These are phyloP conservation scores for Globisporangium solare DNA, from an alignment of 352 stramenopile genomes.

Conservation along the genomic window DNA sequence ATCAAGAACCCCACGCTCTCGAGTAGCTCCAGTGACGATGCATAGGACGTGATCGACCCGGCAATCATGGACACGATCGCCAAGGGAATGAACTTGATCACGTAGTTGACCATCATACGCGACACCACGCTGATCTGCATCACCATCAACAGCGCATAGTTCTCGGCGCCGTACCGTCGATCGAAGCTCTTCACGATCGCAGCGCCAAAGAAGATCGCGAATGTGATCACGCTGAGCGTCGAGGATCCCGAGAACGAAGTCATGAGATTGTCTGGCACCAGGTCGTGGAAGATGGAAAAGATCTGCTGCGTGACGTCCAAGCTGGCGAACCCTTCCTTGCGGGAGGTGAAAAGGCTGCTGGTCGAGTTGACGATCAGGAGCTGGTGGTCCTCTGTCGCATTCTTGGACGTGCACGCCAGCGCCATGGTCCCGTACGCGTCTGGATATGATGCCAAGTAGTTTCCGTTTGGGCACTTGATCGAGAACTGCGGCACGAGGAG, in stretches of 20 bases:
- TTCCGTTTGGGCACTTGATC: constrained; percentile 31
- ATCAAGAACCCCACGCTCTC: constrained; percentile 51
- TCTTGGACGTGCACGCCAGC: neutral
- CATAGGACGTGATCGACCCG: constrained; percentile 54
- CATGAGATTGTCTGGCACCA: constrained; percentile 74
- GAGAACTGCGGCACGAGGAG: neutral
- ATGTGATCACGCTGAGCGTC: constrained; percentile 73
- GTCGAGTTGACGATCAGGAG: neutral
- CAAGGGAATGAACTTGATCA: constrained; percentile 63
- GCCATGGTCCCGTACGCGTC: neutral
- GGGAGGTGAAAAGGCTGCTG: constrained; percentile 33
- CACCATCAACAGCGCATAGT: constrained; percentile 66
- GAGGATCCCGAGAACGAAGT: constrained; percentile 45
- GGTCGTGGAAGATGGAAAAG: constrained; percentile 55
- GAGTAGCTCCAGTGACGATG: constrained; percentile 33
- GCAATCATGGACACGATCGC: constrained; percentile 73
- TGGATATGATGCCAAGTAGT: neutral
- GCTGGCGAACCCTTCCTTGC: constrained; percentile 32
- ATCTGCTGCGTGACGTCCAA: constrained; percentile 59
- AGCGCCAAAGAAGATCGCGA: constrained; percentile 62
- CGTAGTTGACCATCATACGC: constrained; percentile 66
- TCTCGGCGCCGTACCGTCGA: constrained; percentile 37
- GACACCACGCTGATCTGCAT: constrained; percentile 59
- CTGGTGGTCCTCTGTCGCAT: neutral
- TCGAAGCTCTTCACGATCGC: constrained; percentile 57